A percentile compares a stretch with the other conserved stretches of the same genome.
Evolutionary conservation across 345 rosid genomes (phyloP).

Genomic region (Camelina laxa): DNA sequence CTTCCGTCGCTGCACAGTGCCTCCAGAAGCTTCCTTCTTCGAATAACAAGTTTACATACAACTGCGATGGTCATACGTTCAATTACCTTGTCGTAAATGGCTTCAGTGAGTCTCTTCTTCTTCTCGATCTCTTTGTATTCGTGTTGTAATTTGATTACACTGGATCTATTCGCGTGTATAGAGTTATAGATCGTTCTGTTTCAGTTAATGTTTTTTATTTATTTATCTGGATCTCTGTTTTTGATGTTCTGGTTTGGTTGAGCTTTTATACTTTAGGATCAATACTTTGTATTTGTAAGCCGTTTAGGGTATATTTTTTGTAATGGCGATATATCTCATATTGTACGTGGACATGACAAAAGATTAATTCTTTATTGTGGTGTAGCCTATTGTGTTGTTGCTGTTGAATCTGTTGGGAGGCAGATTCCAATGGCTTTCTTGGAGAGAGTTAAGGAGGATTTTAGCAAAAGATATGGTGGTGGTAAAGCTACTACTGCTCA

Average conservation of each 20-base stretch:
- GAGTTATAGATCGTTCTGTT: neutral
- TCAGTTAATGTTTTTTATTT: neutral
- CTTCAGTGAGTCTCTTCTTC: slow-evolving; percentile 51
- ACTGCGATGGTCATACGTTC: slow-evolving; percentile 77
- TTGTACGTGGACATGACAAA: slow-evolving; percentile 7
- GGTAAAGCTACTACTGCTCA: slow-evolving; percentile 83
- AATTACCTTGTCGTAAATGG: slow-evolving; percentile 71
- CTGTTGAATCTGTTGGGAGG: slow-evolving; percentile 85
- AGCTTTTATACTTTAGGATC: too few relatives aligned
- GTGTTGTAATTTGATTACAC: too few relatives aligned
- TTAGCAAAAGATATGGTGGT: slow-evolving; percentile 82
- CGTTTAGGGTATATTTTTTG: too few relatives aligned
- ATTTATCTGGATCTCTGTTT: neutral
- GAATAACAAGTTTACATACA: slow-evolving; percentile 67
- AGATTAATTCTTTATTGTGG: neutral
- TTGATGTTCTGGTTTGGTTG: neutral
- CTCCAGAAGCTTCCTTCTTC: slow-evolving; percentile 75
- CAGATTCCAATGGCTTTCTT: slow-evolving; percentile 88
- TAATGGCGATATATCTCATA: neutral
- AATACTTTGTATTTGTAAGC: too few relatives aligned
- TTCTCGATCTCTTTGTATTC: slow-evolving; percentile 1
- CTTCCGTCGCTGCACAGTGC: slow-evolving; percentile 70
- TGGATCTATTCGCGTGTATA: slow-evolving; percentile 3
- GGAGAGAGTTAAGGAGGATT: slow-evolving; percentile 84
- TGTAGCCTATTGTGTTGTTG: slow-evolving; percentile 93